Evolutionary conservation across 2,329 filamentous ascomycete genomes (phyloP).

Genomic region (Sphaerulina musiva): DNA sequence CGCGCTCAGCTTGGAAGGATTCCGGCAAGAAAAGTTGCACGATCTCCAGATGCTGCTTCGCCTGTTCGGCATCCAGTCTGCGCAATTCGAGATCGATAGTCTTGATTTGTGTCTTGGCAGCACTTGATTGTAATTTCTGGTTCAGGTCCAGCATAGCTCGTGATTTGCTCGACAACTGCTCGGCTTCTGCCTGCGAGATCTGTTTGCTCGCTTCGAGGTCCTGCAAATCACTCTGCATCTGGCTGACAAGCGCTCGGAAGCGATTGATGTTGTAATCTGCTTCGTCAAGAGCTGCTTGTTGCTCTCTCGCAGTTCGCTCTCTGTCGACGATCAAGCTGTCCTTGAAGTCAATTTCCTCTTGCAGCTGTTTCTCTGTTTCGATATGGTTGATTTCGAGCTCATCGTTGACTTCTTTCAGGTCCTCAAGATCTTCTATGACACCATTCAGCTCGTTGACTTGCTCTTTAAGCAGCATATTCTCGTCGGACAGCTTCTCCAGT

Average conservation of each 20-base stretch:
- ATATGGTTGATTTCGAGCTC: conserved; percentile 91
- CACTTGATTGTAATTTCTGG: conserved; percentile 83
- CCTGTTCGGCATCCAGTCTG: conserved; percentile 81
- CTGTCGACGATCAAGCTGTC: conserved; percentile 81
- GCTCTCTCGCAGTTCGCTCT: conserved; percentile 62
- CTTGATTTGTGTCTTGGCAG: conserved; percentile 86
- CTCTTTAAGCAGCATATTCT: conserved; percentile 76
- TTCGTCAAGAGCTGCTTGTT: conserved; percentile 75
- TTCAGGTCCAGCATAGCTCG: conserved; percentile 96
- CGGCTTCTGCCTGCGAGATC: conserved; percentile 85
- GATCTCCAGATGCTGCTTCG: conserved; percentile 79
- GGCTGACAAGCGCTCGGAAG: conserved; percentile 83
- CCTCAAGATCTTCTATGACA: conserved; percentile 80
- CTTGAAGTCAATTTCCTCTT: conserved; percentile 85
- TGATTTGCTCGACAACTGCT: conserved; percentile 80
- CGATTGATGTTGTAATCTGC: conserved; percentile 83
- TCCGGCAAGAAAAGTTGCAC: conserved; percentile 85
- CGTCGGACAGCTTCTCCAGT: conserved; percentile 84
- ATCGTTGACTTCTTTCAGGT: conserved; percentile 83
- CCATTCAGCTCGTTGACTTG: conserved; percentile 75
- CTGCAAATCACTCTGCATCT: conserved; percentile 76
- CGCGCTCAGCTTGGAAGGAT: conserved; percentile 68
- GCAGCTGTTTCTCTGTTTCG: conserved; percentile 87
- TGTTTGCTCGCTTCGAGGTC: conserved; percentile 89
- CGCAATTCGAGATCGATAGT: conserved; percentile 86